Conservation (phyloP, 2,329 filamentous ascomycete species). For the Penicillium sp. region DNA sequence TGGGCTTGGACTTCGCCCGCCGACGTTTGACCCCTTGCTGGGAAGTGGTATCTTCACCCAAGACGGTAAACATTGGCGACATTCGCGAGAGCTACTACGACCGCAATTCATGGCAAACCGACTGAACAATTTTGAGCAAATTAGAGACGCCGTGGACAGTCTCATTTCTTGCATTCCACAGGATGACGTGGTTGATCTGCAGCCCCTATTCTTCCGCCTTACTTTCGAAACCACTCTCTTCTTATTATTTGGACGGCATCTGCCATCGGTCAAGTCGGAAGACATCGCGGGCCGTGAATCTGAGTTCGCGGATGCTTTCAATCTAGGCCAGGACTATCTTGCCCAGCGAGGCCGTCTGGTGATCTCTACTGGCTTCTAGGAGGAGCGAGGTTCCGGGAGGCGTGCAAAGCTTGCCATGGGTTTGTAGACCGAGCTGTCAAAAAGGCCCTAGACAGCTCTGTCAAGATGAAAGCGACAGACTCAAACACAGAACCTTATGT, state of each 20-base stretch:
- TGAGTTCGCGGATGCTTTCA: background rate
- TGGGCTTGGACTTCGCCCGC: constrained; percentile 32
- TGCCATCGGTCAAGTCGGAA: constrained; percentile 16
- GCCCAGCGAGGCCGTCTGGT: constrained; percentile 54
- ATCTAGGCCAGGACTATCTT: constrained; percentile 61
- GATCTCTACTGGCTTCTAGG: constrained; percentile 48
- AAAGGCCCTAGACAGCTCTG: constrained; percentile 7
- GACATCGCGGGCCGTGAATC: background rate
- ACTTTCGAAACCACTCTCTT: constrained; percentile 73
- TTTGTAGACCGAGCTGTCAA: constrained; percentile 22
- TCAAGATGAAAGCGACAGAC: no score
- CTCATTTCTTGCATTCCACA: no score
- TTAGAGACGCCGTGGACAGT: no score
- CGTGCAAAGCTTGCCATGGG: constrained; percentile 19
- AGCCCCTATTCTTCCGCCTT: constrained; percentile 75
- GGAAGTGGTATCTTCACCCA: no score
- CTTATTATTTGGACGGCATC: constrained; percentile 64
- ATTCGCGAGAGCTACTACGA: no score
- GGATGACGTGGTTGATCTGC: constrained; percentile 70
- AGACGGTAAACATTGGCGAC: no score
- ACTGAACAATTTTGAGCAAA: no score
- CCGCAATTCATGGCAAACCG: no score
- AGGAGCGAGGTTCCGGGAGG: constrained; percentile 27
- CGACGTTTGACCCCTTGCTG: constrained; percentile 33
- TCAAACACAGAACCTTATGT: no score